These are phyloP conservation scores for Pigoraptor vietnamica DNA, from an alignment of 78 protist genomes.

Conservation along the genomic window DNA sequence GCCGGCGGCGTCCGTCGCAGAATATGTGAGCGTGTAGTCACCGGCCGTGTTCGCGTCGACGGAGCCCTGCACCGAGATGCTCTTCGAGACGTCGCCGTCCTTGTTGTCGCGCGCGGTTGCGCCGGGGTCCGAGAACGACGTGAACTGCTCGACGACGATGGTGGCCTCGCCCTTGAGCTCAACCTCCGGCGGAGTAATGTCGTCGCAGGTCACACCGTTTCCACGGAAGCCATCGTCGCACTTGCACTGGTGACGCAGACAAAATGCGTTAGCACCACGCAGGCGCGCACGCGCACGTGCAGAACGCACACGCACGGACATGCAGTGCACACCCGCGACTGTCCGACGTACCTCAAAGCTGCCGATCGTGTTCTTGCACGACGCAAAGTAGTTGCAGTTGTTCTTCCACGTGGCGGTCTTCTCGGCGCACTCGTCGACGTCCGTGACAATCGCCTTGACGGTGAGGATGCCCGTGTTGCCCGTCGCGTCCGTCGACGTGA, in stretches of 20 bases:
- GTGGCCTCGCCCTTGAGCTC: background rate
- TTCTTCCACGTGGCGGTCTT: background rate
- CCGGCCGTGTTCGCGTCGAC: background rate
- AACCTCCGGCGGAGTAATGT: background rate
- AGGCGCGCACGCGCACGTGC: background rate
- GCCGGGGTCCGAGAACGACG: background rate
- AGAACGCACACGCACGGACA: background rate
- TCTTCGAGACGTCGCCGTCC: background rate
- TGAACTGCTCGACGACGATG: background rate
- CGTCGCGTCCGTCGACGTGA: background rate
- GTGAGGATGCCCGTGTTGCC: background rate
- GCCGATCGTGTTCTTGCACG: background rate
- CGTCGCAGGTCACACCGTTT: slow-evolving; percentile 9
- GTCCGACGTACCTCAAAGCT: background rate
- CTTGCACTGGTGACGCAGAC: background rate
- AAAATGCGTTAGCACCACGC: background rate
- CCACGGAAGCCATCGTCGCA: background rate
- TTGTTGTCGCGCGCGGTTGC: background rate
- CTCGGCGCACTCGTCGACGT: slow-evolving; percentile 1
- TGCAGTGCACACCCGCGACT: too few species aligned
- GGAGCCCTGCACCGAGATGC: background rate
- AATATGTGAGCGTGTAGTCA: background rate
- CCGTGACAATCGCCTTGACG: background rate
- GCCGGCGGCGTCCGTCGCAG: background rate
- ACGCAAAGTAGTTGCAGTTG: background rate